phyloP scores from a whole-genome alignment of 1,139 yeast species.

The Lodderomyces elongisporus region DNA sequence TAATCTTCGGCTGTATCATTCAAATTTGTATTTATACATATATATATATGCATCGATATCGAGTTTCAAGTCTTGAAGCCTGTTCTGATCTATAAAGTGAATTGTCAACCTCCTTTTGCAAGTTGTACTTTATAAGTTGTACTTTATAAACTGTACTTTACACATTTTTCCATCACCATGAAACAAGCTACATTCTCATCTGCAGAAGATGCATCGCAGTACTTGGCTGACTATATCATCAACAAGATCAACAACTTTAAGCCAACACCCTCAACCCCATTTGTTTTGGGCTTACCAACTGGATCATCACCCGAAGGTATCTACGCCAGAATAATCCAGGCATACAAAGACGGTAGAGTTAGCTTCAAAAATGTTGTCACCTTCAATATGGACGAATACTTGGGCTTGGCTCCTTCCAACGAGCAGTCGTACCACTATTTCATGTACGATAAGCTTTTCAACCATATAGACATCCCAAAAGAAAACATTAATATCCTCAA shows the following conservation, averaged over 20 bases:
- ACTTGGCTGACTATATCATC: conserved; percentile 48
- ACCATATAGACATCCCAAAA: conserved; percentile 53
- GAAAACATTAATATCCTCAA: conserved; percentile 54
- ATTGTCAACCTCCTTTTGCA: too few relatives aligned
- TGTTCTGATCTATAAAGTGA: too few relatives aligned
- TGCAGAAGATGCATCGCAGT: conserved; percentile 43
- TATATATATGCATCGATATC: too few relatives aligned
- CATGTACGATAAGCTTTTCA: conserved; percentile 55
- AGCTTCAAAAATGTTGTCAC: conserved; percentile 54
- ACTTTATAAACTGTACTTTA: too few relatives aligned
- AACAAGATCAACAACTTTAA: conserved; percentile 38
- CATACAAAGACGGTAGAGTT: conserved; percentile 41
- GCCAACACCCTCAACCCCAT: conserved; percentile 48
- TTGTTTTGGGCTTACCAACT: conserved; percentile 60
- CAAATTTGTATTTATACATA: too few relatives aligned
- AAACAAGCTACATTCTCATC: conserved; percentile 38
- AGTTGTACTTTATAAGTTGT: too few relatives aligned
- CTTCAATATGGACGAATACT: conserved; percentile 61
- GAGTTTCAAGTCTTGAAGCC: too few relatives aligned
- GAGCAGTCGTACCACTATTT: conserved; percentile 57
- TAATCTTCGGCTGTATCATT: too few relatives aligned
- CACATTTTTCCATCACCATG: conserved; percentile 15
- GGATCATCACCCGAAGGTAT: conserved; percentile 65
- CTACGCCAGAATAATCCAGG: conserved; percentile 43
- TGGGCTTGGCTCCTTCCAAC: conserved; percentile 45